A percentile compares a stretch with the other conserved stretches of the same genome.
These are phyloP conservation scores for Penicilliopsis zonata DNA, from an alignment of 495 filamentous ascomycete genomes.

Conservation along the genomic window DNA sequence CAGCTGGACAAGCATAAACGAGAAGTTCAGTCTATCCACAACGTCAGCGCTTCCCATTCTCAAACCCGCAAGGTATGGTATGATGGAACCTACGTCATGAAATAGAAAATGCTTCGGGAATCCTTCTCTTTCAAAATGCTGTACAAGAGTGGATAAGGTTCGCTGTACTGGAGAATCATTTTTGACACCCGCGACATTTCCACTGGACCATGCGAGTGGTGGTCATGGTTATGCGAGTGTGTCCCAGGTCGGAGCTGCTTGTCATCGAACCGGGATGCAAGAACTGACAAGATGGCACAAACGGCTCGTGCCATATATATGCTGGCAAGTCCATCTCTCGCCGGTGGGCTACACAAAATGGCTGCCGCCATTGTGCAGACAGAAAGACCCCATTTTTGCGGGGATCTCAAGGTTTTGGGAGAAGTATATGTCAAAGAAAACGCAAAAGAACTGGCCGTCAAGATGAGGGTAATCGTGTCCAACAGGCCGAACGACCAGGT, in stretches of 20 bases:
- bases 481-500: slow-evolving; percentile 9
- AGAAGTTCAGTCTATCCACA: slow-evolving; percentile 67
- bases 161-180: slow-evolving; percentile 49
- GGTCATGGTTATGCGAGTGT: slow-evolving; percentile 22
- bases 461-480: slow-evolving; percentile 15
- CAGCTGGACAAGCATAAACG: slow-evolving; percentile 90
- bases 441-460: slow-evolving; percentile 18
- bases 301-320: slow-evolving; percentile 20
- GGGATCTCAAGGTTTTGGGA: slow-evolving; percentile 15
- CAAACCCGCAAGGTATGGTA: slow-evolving; percentile 1
- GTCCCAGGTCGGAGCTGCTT: slow-evolving; percentile 13
- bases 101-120: slow-evolving; percentile 93
- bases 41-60: slow-evolving; percentile 5
- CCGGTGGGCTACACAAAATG: slow-evolving; percentile 23
- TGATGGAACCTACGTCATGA: slow-evolving; percentile 58
- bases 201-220: slow-evolving; percentile 19
- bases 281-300: slow-evolving; percentile 19
- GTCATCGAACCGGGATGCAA: slow-evolving; percentile 28
- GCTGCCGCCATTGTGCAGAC: slow-evolving; percentile 16
- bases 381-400: slow-evolving; percentile 24
- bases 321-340: slow-evolving; percentile 15
- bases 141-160: slow-evolving; percentile 64
- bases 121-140: slow-evolving; percentile 85
- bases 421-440: slow-evolving; percentile 14
- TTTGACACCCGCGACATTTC: slow-evolving; percentile 48